Base-by-base conservation (phyloP, 306 rosid species). In the Pyrus communis region DNA sequence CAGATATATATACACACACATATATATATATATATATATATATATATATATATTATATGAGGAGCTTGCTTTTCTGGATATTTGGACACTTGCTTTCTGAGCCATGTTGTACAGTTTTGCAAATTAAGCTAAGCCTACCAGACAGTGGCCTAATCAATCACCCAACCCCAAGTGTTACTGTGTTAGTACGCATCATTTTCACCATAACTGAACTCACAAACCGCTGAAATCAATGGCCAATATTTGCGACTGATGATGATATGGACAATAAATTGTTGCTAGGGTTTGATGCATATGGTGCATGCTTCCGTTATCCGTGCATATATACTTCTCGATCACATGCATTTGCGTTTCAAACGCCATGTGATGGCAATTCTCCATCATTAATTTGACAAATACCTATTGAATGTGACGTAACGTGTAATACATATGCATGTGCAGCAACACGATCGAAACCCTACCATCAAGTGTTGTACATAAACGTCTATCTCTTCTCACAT, bases 351-450 rank as follows among this genome's bases (percentile, higher is more conserved):
- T 57, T 76, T 31, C 28, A 7, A 22, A 45, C 8, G 64, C 49
- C 78, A 77, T 76, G 79, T 61, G 79, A 68, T 68, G 27, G 17
- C 63, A 51, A 57, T 79, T 79, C 27, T 57, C 51, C 23, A 8
- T 68, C 46, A 3, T 21, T 6, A 23, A 25, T 69, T 74, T 18
- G 78, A 28, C 2, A 70, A 28, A 30, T 30, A 59, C 68, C 45
- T 43, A 11, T 61, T 64, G 70, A 65, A 38, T 51, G 82, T 40
- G 85, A 38, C 77, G 70, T 62, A n/a, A 77, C 55, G 67, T 61
- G 61, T 40, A 77, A 75, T 67, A 28, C 71, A 67, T 51, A 71
- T 82, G 40, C 78, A 79, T 67, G 27, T 28, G 72, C 31, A 49
- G 54, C 6, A 70, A 57, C 70, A 0, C 3, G 21, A 49, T 17